Base-by-base conservation (phyloP, 805 yeast genomes). In the Cyberlindnera sargentensis region DNA sequence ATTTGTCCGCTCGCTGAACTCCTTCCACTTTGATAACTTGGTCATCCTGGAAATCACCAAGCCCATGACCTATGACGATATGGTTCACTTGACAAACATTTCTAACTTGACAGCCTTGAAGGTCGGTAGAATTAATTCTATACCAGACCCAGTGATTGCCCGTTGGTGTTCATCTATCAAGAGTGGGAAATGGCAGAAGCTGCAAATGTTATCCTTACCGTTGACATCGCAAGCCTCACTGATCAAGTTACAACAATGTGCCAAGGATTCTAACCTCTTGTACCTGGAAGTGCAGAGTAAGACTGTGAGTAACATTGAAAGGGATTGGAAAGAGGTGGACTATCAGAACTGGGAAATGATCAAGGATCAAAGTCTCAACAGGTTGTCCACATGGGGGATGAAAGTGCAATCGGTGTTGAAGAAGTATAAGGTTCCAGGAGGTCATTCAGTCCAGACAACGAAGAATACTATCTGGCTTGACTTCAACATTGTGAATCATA, bases 161-260 rank as follows among this genome's bases (percentile, higher is more conserved):
- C 42, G 40, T 20, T 56, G 62, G 61, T 49, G 55, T 26, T 32
- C 51, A 1, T 47, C 60, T 2, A 25, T 57, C n/a, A 53, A 46
- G 27, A 37, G 48, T 1, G 24, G 37, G 4, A 57, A 57, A 42
- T 57, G 60, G 62, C 15, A 41, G 2, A 48, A 49, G 6, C 35
- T 57, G 6, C 55, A 55, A 26, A 25, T 57, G n/a, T 34, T 57
- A 4, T 47, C 51, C 2, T 26, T 57, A 3, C 58, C 57, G 0
- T 42, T 43, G 37, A 31, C 50, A 0, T 45, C 59, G 8, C 40
- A 52, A 30, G 41, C 34, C 3, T 49, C 56, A 6, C 25, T 57
- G 5, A 28, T 39, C 5, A 56, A 52, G 31, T 32, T 57, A 24
- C 59, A 53, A 35, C 37, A 46, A 1, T 37, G 32, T 8, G 52